Conservation (phyloP, 176 grass and related monocot species). For the Oryza officinalis region DNA sequence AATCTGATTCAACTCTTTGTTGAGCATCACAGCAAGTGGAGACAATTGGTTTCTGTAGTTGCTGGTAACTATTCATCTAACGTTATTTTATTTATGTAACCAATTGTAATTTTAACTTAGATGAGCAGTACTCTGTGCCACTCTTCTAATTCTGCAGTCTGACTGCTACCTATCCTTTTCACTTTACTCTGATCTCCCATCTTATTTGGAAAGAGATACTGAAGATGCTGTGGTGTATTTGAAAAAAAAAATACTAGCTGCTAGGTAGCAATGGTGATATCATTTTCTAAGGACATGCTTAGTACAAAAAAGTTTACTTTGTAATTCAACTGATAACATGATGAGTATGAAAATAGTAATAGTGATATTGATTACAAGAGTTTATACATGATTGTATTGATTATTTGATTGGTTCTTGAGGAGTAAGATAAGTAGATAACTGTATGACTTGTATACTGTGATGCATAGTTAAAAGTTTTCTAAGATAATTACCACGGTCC, state of each 20-base stretch:
- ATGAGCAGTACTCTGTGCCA: constrained; percentile 2
- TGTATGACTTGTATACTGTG: neutral
- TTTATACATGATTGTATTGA: neutral
- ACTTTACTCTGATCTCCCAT: constrained; percentile 6
- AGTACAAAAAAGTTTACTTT: neutral
- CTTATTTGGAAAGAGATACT: constrained; percentile 8
- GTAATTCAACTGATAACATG: constrained; percentile 14
- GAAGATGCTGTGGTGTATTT: neutral
- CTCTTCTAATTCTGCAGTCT: neutral
- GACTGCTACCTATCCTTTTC: constrained; percentile 25
- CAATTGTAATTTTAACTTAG: constrained; percentile 33
- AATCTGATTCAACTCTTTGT: constrained; percentile 74
- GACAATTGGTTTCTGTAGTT: constrained; percentile 75
- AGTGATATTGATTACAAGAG: neutral
- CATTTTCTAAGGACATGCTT: neutral
- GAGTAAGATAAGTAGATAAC: neutral
- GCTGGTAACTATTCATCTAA: constrained; percentile 57
- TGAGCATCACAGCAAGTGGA: constrained; percentile 87
- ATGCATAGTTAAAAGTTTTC: neutral
- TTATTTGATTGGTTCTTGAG: constrained; percentile 1
- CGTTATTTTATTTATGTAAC: neutral
- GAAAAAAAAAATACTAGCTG: neutral
- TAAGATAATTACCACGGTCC: neutral
- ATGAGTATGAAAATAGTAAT: neutral
- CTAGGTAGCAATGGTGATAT: neutral